phyloP scores from a whole-genome alignment of 345 rosid species.

The Heritiera littoralis region DNA sequence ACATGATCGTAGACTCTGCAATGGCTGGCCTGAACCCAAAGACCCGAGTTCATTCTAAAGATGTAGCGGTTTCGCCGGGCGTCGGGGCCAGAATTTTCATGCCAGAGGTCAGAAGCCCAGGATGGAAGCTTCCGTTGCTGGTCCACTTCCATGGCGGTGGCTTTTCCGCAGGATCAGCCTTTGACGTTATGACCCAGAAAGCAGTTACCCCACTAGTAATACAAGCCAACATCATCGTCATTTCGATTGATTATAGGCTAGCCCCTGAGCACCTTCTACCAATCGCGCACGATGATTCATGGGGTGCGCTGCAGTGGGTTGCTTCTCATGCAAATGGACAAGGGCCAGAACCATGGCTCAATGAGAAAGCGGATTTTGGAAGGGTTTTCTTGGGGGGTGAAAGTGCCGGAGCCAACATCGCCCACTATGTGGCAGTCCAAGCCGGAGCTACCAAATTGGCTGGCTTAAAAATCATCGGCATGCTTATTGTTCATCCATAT shows the following conservation, averaged over 20 bases:
- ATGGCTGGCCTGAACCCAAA: constrained; percentile 30
- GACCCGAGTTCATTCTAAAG: constrained; percentile 39
- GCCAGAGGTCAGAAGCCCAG: constrained; percentile 19
- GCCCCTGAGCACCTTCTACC: constrained; percentile 55
- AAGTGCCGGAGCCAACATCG: constrained; percentile 56
- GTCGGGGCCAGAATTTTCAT: constrained; percentile 36
- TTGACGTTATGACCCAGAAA: constrained; percentile 13
- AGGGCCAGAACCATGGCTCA: constrained; percentile 47
- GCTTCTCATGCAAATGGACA: constrained; percentile 32
- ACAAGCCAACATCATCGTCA: constrained; percentile 31
- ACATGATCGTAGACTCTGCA: background rate
- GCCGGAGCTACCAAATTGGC: constrained; percentile 30
- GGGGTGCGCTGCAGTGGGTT: constrained; percentile 45
- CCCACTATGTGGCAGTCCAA: constrained; percentile 39
- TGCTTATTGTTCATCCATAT: constrained; percentile 39
- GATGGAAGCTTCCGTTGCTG: constrained; percentile 36
- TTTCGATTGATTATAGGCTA: constrained; percentile 43
- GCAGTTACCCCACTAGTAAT: constrained; percentile 18
- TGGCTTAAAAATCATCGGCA: constrained; percentile 36
- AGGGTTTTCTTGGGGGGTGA: constrained; percentile 44
- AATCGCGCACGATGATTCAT: constrained; percentile 44
- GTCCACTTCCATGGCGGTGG: constrained; percentile 59
- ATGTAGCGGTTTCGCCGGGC: constrained; percentile 20
- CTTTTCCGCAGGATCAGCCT: constrained; percentile 45
- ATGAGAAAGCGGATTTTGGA: constrained; percentile 35